Evolutionary conservation across 352 stramenopile species (phyloP).

Genomic region (Pythium myriotylum): DNA sequence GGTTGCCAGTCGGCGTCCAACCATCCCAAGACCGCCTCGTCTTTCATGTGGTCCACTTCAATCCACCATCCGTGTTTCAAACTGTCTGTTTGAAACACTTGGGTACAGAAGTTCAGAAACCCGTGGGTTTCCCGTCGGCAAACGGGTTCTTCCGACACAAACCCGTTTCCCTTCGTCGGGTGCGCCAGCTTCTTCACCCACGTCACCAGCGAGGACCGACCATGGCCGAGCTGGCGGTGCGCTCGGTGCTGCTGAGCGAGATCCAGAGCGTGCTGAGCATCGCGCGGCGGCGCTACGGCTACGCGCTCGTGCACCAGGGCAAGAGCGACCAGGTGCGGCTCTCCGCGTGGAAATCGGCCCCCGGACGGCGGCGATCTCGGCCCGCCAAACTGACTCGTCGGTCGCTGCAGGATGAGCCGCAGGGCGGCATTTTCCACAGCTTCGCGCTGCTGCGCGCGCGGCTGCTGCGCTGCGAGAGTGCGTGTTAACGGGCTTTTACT

Average conservation of each 20-base stretch:
- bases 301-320: slow-evolving; percentile 33
- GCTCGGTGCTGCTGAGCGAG: slow-evolving; percentile 67
- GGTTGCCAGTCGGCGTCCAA: slow-evolving; percentile 4
- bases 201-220: slow-evolving; percentile 8
- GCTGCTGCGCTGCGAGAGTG: slow-evolving; percentile 65
- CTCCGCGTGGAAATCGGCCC: slow-evolving; percentile 6
- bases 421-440: slow-evolving; percentile 60
- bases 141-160: background rate
- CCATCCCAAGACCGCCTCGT: background rate
- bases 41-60: slow-evolving; percentile 7
- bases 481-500: too few relatives aligned
- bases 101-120: background rate
- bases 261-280: slow-evolving; percentile 75
- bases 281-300: slow-evolving; percentile 57
- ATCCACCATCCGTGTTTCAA: background rate
- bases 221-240: slow-evolving; percentile 27
- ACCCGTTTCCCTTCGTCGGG: slow-evolving; percentile 19
- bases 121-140: background rate
- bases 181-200: slow-evolving; percentile 8
- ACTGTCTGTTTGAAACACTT: slow-evolving; percentile 17
- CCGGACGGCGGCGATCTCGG: background rate
- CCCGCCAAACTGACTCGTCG: too few relatives aligned
- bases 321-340: slow-evolving; percentile 5
- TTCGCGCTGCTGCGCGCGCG: slow-evolving; percentile 59
- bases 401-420: slow-evolving; percentile 49